Percentiles rank a stretch among this genome's conserved stretches.
Conservation (phyloP, 768 basidiomycete genomes). For the Boletus rubropictus region DNA sequence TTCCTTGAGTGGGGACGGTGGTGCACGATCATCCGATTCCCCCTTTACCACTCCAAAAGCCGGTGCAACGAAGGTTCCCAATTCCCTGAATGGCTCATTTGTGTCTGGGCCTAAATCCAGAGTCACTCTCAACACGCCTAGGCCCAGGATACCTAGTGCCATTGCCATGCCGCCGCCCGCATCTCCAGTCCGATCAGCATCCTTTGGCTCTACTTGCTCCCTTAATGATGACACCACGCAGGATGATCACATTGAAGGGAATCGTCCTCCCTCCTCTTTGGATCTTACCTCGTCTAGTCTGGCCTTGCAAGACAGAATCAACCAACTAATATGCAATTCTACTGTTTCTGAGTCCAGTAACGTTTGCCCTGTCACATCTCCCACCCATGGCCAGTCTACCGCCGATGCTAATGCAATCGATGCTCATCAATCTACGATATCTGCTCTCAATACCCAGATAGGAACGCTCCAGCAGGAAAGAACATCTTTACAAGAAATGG, state of each 20-base stretch:
- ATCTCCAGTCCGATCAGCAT: slow-evolving; percentile 44
- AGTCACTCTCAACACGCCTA: slow-evolving; percentile 44
- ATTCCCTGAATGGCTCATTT: slow-evolving; percentile 10
- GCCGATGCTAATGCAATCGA: slow-evolving; percentile 12
- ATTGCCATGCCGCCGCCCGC: slow-evolving; percentile 78
- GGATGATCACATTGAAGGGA: slow-evolving; percentile 7
- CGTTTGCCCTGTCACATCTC: slow-evolving; percentile 14
- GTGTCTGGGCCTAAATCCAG: slow-evolving; percentile 28
- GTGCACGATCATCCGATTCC: slow-evolving; percentile 38
- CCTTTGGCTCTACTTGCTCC: slow-evolving; percentile 35
- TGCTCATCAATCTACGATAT: slow-evolving; percentile 14
- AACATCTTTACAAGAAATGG: slow-evolving; percentile 43
- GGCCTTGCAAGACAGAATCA: slow-evolving; percentile 46
- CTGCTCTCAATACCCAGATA: slow-evolving; percentile 34
- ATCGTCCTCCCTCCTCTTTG: slow-evolving; percentile 21
- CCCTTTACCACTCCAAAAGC: slow-evolving; percentile 69
- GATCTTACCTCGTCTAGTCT: slow-evolving; percentile 38
- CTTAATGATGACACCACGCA: slow-evolving; percentile 29
- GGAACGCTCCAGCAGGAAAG: slow-evolving; percentile 70
- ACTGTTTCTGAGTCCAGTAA: slow-evolving; percentile 11
- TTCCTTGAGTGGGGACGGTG: slow-evolving; percentile 34
- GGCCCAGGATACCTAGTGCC: slow-evolving; percentile 64
- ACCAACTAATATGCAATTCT: slow-evolving; percentile 35
- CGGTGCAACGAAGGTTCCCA: slow-evolving; percentile 27
- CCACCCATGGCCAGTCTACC: slow-evolving; percentile 39